Evolutionary conservation across 1,284 basidiomycete species (phyloP).

Genomic region (Irpex sp.): DNA sequence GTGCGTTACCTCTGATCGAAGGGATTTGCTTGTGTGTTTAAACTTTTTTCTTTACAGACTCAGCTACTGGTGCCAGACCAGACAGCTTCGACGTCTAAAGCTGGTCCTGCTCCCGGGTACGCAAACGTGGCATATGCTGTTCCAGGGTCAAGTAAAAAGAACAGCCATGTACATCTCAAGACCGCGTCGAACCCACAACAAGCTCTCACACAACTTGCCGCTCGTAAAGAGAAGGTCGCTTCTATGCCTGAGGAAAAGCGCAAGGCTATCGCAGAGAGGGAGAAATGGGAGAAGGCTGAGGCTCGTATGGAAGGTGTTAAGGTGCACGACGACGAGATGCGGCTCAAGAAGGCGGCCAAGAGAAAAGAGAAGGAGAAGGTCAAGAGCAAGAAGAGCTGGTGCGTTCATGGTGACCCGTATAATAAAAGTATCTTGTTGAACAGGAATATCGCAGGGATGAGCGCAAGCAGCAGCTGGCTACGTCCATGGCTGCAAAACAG

Average conservation of each 20-base stretch:
- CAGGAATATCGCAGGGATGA: slow-evolving; percentile 58
- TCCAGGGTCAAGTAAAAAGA: slow-evolving; percentile 41
- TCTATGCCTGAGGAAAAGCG: slow-evolving; percentile 77
- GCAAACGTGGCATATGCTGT: slow-evolving; percentile 73
- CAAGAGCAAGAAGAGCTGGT: slow-evolving; percentile 86
- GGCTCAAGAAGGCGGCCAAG: slow-evolving; percentile 88
- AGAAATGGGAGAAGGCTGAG: slow-evolving; percentile 86
- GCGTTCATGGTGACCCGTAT: slow-evolving; percentile 26
- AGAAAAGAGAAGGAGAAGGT: slow-evolving; percentile 84
- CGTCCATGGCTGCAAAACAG: slow-evolving; percentile 76
- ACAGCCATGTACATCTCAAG: slow-evolving; percentile 45
- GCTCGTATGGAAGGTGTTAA: slow-evolving; percentile 84
- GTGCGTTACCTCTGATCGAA: slow-evolving; percentile 30
- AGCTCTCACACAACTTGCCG: slow-evolving; percentile 76
- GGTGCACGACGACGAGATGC: slow-evolving; percentile 77
- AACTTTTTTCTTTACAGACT: slow-evolving; percentile 38
- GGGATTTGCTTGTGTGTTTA: not conserved
- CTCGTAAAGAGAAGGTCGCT: slow-evolving; percentile 72
- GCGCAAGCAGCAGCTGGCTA: slow-evolving; percentile 72
- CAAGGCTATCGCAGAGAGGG: slow-evolving; percentile 70
- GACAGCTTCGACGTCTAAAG: slow-evolving; percentile 28
- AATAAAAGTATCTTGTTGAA: slow-evolving; percentile 2
- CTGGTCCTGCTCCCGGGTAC: slow-evolving; percentile 34
- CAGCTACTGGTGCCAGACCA: slow-evolving; percentile 70
- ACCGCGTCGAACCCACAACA: slow-evolving; percentile 78